Conservation (phyloP, 331 rosid genomes). For the Cydonia oblonga region DNA sequence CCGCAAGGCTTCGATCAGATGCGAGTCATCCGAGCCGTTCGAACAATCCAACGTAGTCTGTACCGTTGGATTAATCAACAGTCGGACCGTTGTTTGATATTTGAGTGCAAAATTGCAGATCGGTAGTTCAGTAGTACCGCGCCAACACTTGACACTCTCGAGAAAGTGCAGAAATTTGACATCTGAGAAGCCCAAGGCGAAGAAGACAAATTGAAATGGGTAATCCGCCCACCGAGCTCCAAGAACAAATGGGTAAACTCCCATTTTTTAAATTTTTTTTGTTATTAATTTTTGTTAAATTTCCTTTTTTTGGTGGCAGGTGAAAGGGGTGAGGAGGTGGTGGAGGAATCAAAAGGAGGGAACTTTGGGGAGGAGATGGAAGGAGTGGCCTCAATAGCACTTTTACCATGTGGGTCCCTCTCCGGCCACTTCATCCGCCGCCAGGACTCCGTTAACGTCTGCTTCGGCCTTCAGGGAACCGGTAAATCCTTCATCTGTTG, state of each 20-base stretch:
- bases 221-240: neutral
- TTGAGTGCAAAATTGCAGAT: neutral
- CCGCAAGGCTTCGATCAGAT: neutral
- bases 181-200: neutral
- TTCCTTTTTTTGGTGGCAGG: constrained; percentile 5
- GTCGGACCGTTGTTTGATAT: neutral
- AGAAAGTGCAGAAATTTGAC: neutral
- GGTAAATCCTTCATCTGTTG: constrained; percentile 28
- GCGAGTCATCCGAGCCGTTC: neutral
- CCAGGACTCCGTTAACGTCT: constrained; percentile 34
- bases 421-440: constrained; percentile 84
- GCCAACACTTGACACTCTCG: neutral
- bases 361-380: constrained; percentile 43
- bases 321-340: constrained; percentile 11
- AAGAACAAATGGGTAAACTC: neutral
- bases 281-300: neutral
- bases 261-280: neutral
- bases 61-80: neutral
- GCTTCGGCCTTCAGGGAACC: constrained; percentile 82
- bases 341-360: neutral
- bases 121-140: neutral
- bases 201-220: neutral
- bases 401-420: constrained; percentile 68
- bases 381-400: constrained; percentile 86
- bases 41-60: neutral